Conservation (phyloP, 257 asterid species). For the Nicotiana undulata region DNA sequence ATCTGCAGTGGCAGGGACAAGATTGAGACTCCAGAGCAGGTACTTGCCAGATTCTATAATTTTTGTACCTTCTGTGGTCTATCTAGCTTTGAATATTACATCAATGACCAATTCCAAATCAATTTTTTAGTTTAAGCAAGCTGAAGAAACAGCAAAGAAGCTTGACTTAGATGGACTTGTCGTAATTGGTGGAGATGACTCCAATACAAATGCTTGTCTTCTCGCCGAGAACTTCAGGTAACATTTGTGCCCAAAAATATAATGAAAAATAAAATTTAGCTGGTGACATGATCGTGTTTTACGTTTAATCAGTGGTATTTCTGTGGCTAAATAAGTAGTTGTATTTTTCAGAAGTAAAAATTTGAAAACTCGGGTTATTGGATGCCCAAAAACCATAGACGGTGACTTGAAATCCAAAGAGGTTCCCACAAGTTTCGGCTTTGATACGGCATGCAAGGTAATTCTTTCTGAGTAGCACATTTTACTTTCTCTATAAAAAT, state of each 20-base stretch:
- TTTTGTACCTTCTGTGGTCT: neutral
- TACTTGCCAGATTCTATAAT: slow-evolving; percentile 11
- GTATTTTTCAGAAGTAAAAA: slow-evolving; percentile 59
- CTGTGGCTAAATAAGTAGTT: neutral
- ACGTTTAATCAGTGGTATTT: neutral
- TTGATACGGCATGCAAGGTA: slow-evolving; percentile 99
- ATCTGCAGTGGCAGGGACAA: slow-evolving; percentile 98
- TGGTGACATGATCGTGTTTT: neutral
- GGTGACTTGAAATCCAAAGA: slow-evolving; percentile 95
- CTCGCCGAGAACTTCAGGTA: slow-evolving; percentile 83
- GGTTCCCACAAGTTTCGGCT: slow-evolving; percentile 95
- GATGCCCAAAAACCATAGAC: slow-evolving; percentile 98
- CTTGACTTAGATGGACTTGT: slow-evolving; percentile 96
- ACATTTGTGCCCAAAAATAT: neutral
- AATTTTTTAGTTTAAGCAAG: slow-evolving; percentile 77
- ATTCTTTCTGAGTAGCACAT: neutral
- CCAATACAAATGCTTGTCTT: slow-evolving; percentile 98
- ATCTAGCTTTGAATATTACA: neutral
- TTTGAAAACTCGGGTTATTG: slow-evolving; percentile 83
- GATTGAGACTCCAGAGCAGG: slow-evolving; percentile 99
- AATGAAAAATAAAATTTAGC: neutral
- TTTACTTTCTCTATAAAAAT: neutral
- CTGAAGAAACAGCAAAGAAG: slow-evolving; percentile 81
- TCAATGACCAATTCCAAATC: slow-evolving; percentile 9
- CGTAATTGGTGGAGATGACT: slow-evolving; percentile 99